Percentiles rank a stretch among this genome's conserved stretches.
phyloP scores from a whole-genome alignment of 441 rosid species.

The Pelargonium myrrhifolium region DNA sequence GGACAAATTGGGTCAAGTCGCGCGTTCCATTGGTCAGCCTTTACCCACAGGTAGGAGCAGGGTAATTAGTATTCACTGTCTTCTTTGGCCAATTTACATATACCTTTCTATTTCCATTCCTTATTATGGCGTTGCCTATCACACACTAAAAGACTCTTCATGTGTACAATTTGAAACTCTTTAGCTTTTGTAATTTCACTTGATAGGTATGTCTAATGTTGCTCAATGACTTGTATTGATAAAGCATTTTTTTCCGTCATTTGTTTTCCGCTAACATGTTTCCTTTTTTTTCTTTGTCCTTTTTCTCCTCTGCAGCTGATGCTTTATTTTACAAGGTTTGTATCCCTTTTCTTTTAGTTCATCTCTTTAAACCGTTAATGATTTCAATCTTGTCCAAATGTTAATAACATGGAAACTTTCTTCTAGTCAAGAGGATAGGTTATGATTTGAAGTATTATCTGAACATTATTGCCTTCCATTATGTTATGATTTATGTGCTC shows the following conservation, averaged over 20 bases:
- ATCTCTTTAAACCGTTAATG: not conserved
- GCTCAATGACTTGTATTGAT: not conserved
- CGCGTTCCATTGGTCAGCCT: slow-evolving; percentile 48
- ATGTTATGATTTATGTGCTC: not conserved
- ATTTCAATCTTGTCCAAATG: not conserved
- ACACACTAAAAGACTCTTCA: not conserved
- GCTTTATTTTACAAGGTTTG: slow-evolving; percentile 64
- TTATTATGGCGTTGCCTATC: not conserved
- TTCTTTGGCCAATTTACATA: slow-evolving; percentile 8
- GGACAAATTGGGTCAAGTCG: slow-evolving; percentile 65
- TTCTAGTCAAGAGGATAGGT: not conserved
- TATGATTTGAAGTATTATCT: not conserved
- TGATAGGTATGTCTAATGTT: not conserved
- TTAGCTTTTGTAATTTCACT: not conserved
- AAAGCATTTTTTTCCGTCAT: not conserved
- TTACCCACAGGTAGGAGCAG: slow-evolving; percentile 38
- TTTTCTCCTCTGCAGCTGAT: slow-evolving; percentile 48
- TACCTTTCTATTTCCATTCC: not conserved
- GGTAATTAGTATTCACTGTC: not conserved
- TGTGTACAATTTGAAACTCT: not conserved
- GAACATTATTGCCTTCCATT: not conserved
- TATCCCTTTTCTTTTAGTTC: slow-evolving; percentile 10
- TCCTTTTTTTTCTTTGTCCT: slow-evolving; percentile 16
- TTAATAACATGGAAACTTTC: not conserved
- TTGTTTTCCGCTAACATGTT: slow-evolving; percentile 15